Evolutionary conservation across 495 filamentous ascomycete species (phyloP), one percentile per base, ranked within the genome.

Genomic region (Barbatosphaeria neglecta): DNA sequence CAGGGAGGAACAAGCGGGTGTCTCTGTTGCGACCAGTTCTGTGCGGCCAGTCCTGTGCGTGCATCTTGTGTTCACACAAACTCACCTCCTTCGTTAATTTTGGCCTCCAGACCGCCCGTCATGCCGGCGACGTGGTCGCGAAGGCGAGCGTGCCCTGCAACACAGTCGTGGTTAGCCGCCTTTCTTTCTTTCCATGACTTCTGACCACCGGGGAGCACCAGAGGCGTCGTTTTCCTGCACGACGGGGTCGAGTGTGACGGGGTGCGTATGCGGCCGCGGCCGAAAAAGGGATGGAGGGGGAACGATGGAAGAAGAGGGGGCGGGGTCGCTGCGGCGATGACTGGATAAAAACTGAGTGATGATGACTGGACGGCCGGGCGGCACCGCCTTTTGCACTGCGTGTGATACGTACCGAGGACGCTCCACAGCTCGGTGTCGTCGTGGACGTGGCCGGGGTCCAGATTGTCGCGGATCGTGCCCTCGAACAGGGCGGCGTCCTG

Each of bases 361-460:
- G n/a, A n/a, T n/a, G n/a, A n/a, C n/a, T n/a, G n/a, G n/a, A n/a
- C n/a, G n/a, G n/a, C n/a, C n/a, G n/a, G n/a, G n/a, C n/a, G n/a
- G n/a, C n/a, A n/a, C n/a, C n/a, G n/a, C n/a, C n/a, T n/a, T n/a
- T n/a, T n/a, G n/a, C n/a, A n/a, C n/a, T n/a, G n/a, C n/a, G n/a
- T n/a, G 49, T 52, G 54, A 52, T 50, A 76, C 83, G 60, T 73
- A 90, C 87, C 85, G 41, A 99, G 74, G 33, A 95, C 93, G 55
- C 85, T 90, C 93, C 93, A 99, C 15, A 99, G 78, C 59, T 96
- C 93, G 10, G 89, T 95, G 60, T 99, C 93, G 63, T 94, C 92
- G 58, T 97, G 90, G 43, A 90, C 87, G 64, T 93, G 83, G 28
- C 84, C 85, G 27, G 93, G 93, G 59, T 99, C 93, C 28, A 99